These are phyloP conservation scores for Penicillium cataractarum DNA, from an alignment of 495 filamentous ascomycete species.

Conservation along the genomic window DNA sequence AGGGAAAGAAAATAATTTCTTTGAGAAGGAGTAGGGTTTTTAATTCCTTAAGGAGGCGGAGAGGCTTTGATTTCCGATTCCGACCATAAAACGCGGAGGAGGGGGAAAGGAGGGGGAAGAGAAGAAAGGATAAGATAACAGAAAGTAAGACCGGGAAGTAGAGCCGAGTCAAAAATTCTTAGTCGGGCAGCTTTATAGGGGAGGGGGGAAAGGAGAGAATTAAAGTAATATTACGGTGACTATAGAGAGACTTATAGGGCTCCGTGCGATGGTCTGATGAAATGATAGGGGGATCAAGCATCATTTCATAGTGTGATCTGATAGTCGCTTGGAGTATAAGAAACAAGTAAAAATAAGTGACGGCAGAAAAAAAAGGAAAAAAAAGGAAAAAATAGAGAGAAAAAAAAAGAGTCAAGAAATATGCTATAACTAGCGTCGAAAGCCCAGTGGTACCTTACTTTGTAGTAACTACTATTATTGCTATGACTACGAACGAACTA, in stretches of 20 bases:
- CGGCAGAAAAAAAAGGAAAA: background rate
- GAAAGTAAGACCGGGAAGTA: background rate
- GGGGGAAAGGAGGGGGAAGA: background rate
- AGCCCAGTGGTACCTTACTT: too few relatives aligned
- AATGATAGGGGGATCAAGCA: background rate
- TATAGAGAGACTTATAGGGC: background rate
- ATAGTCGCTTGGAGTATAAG: background rate
- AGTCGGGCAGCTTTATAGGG: background rate
- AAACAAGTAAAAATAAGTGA: background rate
- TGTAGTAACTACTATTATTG: too few relatives aligned
- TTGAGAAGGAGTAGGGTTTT: slow-evolving; percentile 7
- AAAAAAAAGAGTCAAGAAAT: background rate
- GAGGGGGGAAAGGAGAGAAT: background rate
- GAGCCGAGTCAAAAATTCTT: background rate
- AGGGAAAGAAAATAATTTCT: slow-evolving; percentile 9
- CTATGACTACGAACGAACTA: background rate
- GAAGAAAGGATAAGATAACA: slow-evolving; percentile 25
- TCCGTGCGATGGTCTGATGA: background rate
- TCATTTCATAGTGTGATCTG: slow-evolving; percentile 3
- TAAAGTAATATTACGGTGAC: background rate
- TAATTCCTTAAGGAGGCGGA: background rate
- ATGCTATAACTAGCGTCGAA: slow-evolving; percentile 1
- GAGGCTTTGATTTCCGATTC: slow-evolving; percentile 11
- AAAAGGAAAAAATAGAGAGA: background rate
- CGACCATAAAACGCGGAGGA: slow-evolving; percentile 21